These are phyloP conservation scores for Fraxinus ornus DNA, from an alignment of 305 asterid genomes.

Conservation along the genomic window DNA sequence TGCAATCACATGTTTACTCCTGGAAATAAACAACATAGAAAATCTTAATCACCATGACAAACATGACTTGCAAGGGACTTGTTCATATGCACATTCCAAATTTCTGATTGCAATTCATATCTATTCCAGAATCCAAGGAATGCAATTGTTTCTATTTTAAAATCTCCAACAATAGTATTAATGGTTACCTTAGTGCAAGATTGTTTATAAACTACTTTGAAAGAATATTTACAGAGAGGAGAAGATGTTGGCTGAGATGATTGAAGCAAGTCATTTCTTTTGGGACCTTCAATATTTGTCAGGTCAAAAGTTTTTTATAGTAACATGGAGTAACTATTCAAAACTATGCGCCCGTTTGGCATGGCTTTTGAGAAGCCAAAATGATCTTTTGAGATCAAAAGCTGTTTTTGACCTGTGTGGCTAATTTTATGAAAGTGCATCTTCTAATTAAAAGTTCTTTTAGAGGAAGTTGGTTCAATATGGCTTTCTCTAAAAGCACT, in stretches of 20 bases:
- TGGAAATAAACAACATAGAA: conserved; percentile 30
- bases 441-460: too few relatives aligned
- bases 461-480: too few relatives aligned
- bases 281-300: not conserved
- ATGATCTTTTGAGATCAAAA: too few relatives aligned
- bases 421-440: too few relatives aligned
- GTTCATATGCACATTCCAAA: conserved; percentile 6
- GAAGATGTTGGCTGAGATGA: not conserved
- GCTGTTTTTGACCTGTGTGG: too few relatives aligned
- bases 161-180: not conserved
- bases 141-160: not conserved
- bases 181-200: not conserved
- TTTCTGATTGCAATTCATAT: not conserved
- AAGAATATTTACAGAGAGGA: not conserved
- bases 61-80: not conserved
- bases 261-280: not conserved
- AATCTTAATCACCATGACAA: not conserved
- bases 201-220: not conserved
- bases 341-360: not conserved
- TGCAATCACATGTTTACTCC: conserved; percentile 83
- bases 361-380: too few relatives aligned
- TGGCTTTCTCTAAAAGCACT: too few relatives aligned
- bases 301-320: not conserved
- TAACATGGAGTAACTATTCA: not conserved
- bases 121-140: not conserved